phyloP scores from a whole-genome alignment of 495 filamentous ascomycete genomes.

The Penicillium psychrofluorescens region DNA sequence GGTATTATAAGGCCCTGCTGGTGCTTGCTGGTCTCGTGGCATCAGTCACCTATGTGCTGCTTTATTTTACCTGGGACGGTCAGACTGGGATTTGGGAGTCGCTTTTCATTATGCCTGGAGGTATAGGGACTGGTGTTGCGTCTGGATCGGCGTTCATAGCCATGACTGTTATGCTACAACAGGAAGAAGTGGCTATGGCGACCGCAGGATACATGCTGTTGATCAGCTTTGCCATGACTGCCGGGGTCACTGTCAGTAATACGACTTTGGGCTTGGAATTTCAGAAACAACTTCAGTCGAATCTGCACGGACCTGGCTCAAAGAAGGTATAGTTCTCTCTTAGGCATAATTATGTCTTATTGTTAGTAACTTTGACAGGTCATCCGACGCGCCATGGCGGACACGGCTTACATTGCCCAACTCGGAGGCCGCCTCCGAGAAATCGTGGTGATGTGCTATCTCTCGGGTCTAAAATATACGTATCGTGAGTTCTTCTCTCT shows the following conservation, averaged over 20 bases:
- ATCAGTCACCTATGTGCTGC: slow-evolving; percentile 43
- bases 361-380: slow-evolving; percentile 15
- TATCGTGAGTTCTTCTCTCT: slow-evolving; percentile 19
- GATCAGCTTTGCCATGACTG: slow-evolving; percentile 41
- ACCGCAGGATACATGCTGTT: slow-evolving; percentile 47
- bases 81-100: slow-evolving; percentile 53
- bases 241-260: slow-evolving; percentile 44
- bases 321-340: slow-evolving; percentile 10
- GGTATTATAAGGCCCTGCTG: slow-evolving; percentile 50
- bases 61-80: slow-evolving; percentile 57
- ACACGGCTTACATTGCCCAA: slow-evolving; percentile 27
- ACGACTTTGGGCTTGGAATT: slow-evolving; percentile 31
- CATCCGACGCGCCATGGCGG: slow-evolving; percentile 27
- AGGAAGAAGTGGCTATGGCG: slow-evolving; percentile 47
- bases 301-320: slow-evolving; percentile 21
- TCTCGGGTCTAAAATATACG: slow-evolving; percentile 27
- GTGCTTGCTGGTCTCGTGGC: slow-evolving; percentile 44
- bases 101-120: slow-evolving; percentile 54
- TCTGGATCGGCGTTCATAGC: slow-evolving; percentile 47
- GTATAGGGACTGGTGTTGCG: slow-evolving; percentile 49
- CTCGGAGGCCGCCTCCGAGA: slow-evolving; percentile 23
- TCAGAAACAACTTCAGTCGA: slow-evolving; percentile 16
- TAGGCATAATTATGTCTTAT: neutral
- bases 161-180: slow-evolving; percentile 45
- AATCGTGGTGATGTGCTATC: slow-evolving; percentile 27